Percentiles rank a stretch among this genome's conserved stretches.
phyloP scores from a whole-genome alignment of 2,329 filamentous ascomycete species.

The Ascochyta viciae-villosae region DNA sequence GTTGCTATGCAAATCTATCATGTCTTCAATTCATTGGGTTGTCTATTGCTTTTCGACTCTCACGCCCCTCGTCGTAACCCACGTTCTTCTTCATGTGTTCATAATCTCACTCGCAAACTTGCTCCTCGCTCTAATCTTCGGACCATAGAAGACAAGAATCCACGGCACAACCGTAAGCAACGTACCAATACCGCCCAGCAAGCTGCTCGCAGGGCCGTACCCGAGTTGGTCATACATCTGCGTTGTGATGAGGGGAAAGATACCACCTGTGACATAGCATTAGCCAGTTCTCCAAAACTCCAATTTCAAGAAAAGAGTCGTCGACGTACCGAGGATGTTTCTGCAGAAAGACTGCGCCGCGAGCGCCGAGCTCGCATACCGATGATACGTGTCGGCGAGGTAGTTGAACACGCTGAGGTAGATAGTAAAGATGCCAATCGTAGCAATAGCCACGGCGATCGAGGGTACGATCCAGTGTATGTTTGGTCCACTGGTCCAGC shows the following conservation, averaged over 20 bases:
- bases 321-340: slow-evolving; percentile 69
- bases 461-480: slow-evolving; percentile 77
- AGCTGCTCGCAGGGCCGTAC: slow-evolving; percentile 71
- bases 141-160: slow-evolving; percentile 81
- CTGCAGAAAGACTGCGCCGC: slow-evolving; percentile 87
- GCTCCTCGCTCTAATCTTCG: slow-evolving; percentile 75
- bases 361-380: slow-evolving; percentile 83
- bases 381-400: slow-evolving; percentile 84
- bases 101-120: slow-evolving; percentile 68
- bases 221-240: slow-evolving; percentile 77
- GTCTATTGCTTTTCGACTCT: background rate
- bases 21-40: background rate
- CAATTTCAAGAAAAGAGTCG: background rate
- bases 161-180: slow-evolving; percentile 82
- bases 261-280: slow-evolving; percentile 57
- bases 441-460: slow-evolving; percentile 74
- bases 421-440: slow-evolving; percentile 84
- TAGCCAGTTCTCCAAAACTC: background rate
- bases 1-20: too few relatives aligned
- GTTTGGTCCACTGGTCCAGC: slow-evolving; percentile 69
- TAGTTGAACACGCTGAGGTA: slow-evolving; percentile 88
- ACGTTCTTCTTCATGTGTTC: slow-evolving; percentile 18
- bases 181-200: slow-evolving; percentile 75
- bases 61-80: background rate
- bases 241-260: slow-evolving; percentile 79